A percentile compares a stretch with the other conserved stretches of the same genome.
Evolutionary conservation across 371 early-diverging fungal genomes (phyloP).

Genomic region (Mucor irregularis): DNA sequence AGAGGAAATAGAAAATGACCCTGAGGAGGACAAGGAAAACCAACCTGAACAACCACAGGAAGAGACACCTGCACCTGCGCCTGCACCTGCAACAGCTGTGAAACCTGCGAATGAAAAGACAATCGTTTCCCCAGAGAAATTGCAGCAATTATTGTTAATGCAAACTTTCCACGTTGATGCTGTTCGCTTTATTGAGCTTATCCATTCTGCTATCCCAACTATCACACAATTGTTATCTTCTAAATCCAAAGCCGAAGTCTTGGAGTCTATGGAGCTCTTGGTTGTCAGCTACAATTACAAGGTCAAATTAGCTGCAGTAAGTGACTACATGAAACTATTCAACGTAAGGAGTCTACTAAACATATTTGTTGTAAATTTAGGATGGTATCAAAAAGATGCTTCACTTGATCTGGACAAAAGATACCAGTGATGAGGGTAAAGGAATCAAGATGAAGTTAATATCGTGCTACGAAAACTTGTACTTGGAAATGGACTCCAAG

Average conservation of each 20-base stretch:
- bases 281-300: conserved; percentile 82
- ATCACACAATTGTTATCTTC: conserved; percentile 86
- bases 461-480: conserved; percentile 77
- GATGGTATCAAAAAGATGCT: conserved; percentile 92
- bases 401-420: conserved; percentile 94
- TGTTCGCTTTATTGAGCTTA: conserved; percentile 76
- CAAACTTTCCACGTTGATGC: conserved; percentile 86
- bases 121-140: conserved; percentile 49
- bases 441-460: conserved; percentile 80
- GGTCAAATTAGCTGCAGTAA: conserved; percentile 75
- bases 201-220: conserved; percentile 72
- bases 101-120: conserved; percentile 2
- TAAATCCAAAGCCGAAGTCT: conserved; percentile 87
- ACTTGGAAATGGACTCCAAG: conserved; percentile 68
- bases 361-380: conserved; percentile 34
- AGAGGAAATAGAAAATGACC: conserved; percentile 20
- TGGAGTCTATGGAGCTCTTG: conserved; percentile 94
- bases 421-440: conserved; percentile 80
- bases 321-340: no score
- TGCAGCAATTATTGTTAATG: conserved; percentile 64
- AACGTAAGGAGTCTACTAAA: no score
- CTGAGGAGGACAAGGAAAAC: conserved; percentile 19
- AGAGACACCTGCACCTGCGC: background rate
- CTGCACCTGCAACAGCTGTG: background rate
- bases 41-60: conserved; percentile 3